Evolutionary conservation across 208 protist species (phyloP).

Genomic region (Trichomonas vaginalis): DNA sequence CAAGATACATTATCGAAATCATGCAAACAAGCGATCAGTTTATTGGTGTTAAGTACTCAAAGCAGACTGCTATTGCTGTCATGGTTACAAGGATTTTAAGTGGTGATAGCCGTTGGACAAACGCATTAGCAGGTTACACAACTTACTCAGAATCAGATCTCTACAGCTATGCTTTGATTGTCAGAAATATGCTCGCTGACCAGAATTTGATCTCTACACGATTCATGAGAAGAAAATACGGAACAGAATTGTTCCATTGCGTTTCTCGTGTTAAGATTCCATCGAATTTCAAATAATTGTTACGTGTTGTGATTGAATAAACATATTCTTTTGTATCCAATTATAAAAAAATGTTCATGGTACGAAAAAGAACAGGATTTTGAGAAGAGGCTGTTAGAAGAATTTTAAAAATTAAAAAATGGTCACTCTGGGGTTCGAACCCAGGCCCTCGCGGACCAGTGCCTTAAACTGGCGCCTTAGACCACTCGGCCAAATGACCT

Average conservation of each 20-base stretch:
- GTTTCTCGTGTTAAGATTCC: neutral
- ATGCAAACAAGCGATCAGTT: neutral
- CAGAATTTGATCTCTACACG: neutral
- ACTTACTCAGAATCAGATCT: neutral
- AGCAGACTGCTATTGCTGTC: neutral
- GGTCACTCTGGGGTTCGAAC: no score
- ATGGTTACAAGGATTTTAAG: neutral
- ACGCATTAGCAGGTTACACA: neutral
- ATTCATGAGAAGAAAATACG: conserved; percentile 9
- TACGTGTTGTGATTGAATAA: neutral
- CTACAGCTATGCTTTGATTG: neutral
- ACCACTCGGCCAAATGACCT: no score
- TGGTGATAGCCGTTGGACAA: neutral
- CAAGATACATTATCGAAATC: neutral
- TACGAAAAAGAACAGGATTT: neutral
- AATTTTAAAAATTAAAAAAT: no score
- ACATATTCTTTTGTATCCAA: neutral
- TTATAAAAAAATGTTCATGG: neutral
- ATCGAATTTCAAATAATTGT: neutral
- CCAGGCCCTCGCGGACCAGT: no score
- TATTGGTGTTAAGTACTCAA: neutral
- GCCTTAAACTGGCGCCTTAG: no score
- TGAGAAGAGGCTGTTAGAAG: no score
- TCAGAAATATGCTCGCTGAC: neutral
- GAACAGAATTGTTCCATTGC: neutral